A percentile compares a stretch with the other conserved stretches of the same genome.
Evolutionary conservation across 208 protist genomes (phyloP).

Genomic region (Paratrypanosoma confusum): DNA sequence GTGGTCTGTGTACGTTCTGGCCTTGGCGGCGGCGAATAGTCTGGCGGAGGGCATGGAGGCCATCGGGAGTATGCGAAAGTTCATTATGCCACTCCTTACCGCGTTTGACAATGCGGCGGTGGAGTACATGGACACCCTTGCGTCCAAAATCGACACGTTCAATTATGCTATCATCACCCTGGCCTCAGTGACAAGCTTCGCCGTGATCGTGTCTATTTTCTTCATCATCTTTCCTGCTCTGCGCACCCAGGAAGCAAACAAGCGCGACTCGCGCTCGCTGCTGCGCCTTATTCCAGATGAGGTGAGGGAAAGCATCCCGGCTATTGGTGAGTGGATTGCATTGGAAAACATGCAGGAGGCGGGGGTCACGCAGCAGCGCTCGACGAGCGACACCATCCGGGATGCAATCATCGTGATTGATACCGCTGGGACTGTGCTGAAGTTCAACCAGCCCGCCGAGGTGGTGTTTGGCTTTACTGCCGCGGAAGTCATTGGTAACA

Average conservation of each 20-base stretch:
- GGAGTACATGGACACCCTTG: not conserved
- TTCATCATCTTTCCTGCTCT: constrained; percentile 8
- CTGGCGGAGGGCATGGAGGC: not conserved
- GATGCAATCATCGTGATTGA: constrained; percentile 18
- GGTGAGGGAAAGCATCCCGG: constrained; percentile 13
- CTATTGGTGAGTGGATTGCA: constrained; percentile 13
- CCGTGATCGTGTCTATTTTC: not conserved
- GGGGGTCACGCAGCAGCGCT: not conserved
- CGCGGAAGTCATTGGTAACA: constrained; percentile 23
- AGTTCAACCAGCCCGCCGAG: constrained; percentile 18
- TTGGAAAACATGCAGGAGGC: not conserved
- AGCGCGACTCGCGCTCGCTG: constrained; percentile 13
- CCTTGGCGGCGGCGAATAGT: too few relatives aligned
- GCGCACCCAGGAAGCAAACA: constrained; percentile 5
- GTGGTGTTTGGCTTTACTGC: constrained; percentile 16
- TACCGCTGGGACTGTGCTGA: constrained; percentile 10
- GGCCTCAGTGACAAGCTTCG: not conserved
- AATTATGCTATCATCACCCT: constrained; percentile 3
- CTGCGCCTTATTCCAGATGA: constrained; percentile 14
- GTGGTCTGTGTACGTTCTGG: too few relatives aligned
- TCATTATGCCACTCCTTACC: constrained; percentile 8
- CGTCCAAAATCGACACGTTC: not conserved
- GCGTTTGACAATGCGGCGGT: constrained; percentile 3
- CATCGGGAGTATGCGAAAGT: not conserved
- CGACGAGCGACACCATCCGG: not conserved